phyloP scores from a whole-genome alignment of 805 yeast genomes.

The Pichia scutulata region DNA sequence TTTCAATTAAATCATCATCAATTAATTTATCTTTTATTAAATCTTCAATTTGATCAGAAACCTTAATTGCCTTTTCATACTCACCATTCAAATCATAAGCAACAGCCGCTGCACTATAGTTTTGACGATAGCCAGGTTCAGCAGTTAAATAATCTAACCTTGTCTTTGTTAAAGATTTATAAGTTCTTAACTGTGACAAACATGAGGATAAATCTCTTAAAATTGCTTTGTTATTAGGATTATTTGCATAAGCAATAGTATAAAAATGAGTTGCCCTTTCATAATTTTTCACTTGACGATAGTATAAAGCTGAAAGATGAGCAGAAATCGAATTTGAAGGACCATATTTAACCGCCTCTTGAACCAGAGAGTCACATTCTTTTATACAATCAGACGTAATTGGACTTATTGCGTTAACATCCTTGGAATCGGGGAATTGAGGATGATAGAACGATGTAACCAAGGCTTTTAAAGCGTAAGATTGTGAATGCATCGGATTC shows the following conservation, averaged over 20 bases:
- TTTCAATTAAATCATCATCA: conserved; percentile 64
- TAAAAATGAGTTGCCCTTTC: conserved; percentile 74
- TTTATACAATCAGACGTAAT: conserved; percentile 40
- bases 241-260: conserved; percentile 64
- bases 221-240: conserved; percentile 70
- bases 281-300: conserved; percentile 62
- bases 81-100: conserved; percentile 76
- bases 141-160: conserved; percentile 63
- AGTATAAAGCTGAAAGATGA: conserved; percentile 81
- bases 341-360: conserved; percentile 53
- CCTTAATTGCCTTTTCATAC: conserved; percentile 57
- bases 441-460: conserved; percentile 21
- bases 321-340: conserved; percentile 61
- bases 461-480: conserved; percentile 80
- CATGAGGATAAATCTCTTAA: conserved; percentile 74
- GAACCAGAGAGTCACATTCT: conserved; percentile 58
- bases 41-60: conserved; percentile 69
- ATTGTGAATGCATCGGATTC: conserved; percentile 67
- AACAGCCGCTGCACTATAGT: conserved; percentile 83
- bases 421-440: conserved; percentile 3
- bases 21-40: conserved; percentile 60
- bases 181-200: conserved; percentile 77
- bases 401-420: conserved; percentile 32
- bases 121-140: conserved; percentile 76
- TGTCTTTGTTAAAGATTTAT: conserved; percentile 49